Evolutionary conservation across 768 basidiomycete genomes (phyloP).

Genomic region (Lactifluus hygrophoroides): DNA sequence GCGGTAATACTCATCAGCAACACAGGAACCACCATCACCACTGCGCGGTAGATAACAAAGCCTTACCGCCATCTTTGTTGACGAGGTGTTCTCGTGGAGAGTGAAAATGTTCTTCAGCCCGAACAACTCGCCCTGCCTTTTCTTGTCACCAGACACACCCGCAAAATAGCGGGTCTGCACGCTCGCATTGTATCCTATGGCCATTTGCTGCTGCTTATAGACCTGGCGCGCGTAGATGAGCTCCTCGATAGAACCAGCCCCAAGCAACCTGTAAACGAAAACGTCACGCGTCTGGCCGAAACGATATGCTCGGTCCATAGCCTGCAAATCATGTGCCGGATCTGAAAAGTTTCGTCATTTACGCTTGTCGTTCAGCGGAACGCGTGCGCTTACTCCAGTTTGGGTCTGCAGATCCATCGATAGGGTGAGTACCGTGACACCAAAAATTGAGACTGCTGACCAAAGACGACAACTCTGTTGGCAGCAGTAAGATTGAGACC

Average conservation of each 20-base stretch:
- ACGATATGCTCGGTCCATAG: constrained; percentile 81
- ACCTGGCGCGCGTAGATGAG: constrained; percentile 83
- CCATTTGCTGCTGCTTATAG: constrained; percentile 92
- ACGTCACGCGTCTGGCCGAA: constrained; percentile 87
- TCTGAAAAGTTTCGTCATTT: constrained; percentile 39
- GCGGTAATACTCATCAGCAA: neutral
- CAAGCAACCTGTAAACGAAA: constrained; percentile 72
- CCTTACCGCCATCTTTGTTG: constrained; percentile 66
- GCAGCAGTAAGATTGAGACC: constrained; percentile 87
- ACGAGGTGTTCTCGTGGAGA: constrained; percentile 57
- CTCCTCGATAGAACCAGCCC: constrained; percentile 83
- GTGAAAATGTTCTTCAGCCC: constrained; percentile 82
- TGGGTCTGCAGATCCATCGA: constrained; percentile 46
- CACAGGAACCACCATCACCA: neutral
- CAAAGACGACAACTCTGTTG: constrained; percentile 91
- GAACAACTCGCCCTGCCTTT: constrained; percentile 73
- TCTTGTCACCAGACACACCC: constrained; percentile 72
- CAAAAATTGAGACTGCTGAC: constrained; percentile 27
- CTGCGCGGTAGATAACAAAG: no score
- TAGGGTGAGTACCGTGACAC: neutral
- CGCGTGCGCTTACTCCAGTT: constrained; percentile 73
- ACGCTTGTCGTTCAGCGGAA: neutral
- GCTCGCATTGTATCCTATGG: constrained; percentile 79
- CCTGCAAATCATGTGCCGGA: constrained; percentile 91
- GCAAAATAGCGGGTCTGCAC: constrained; percentile 78